Base-by-base conservation (phyloP, 2,329 filamentous ascomycete species). In the Aspergillus tanneri region DNA sequence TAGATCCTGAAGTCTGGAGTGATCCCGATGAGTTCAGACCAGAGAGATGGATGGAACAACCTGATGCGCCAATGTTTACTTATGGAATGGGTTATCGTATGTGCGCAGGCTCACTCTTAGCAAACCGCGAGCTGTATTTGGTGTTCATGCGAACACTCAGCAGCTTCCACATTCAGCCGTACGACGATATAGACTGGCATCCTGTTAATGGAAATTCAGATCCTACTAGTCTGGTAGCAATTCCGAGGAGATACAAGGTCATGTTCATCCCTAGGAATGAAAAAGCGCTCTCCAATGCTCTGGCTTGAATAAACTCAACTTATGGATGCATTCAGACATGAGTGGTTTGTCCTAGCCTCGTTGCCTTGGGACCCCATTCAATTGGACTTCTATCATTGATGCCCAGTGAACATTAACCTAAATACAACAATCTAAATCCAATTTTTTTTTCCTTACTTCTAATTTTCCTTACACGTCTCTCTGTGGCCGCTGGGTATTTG, bases 71-170 rank as follows among this genome's bases (percentile, higher is more conserved):
- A 1, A 65, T 85, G 10, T 85, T 85, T 63, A 84, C 82, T 0
- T 86, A 85, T 49, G 83, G 83, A 0, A 71, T 86, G 8, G 83
- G 83, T 1, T 85, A 85, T 54, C 77, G 83, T 30, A 86, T 86
- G 83, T 86, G 84, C 52, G 82, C 83, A 0, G 83, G 82, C 28
- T 82, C 77, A 1, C 60, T 83, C 30, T 72, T 86, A 2, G 82
- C 83, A 9, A 85, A 86, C 58, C 73, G 83, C 2, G 83, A 86
- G 60, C 70, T 86, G 14, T 86, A 87, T 51, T 71, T 85, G 8
- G 73, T 83, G 9, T 86, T 83, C 59, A 75, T 85, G 67, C 75
- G 83, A 23, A 77, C 82, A 54, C 66, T 86, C 21, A 82, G 78
- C 62, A 79, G 79, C 57, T 85, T 86, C 64, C 76, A 77, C 50